A percentile compares a stretch with the other conserved stretches of the same genome.
phyloP scores from a whole-genome alignment of 441 rosid species.

The Lepidium campestre region DNA sequence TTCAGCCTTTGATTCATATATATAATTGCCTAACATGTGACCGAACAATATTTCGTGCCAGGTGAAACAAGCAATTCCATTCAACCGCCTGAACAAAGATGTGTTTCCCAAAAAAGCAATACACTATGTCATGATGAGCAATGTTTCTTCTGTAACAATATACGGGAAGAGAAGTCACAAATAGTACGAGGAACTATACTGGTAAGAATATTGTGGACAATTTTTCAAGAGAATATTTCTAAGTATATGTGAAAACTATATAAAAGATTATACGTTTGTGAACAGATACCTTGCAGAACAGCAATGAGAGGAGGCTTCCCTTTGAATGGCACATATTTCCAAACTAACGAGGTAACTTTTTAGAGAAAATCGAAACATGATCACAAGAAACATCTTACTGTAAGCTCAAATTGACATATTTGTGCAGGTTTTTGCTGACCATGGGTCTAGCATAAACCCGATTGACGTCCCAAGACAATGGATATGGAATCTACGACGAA shows the following conservation, averaged over 20 bases:
- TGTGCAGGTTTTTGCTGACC: conserved; percentile 57
- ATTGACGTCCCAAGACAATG: conserved; percentile 35
- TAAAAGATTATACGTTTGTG: background rate
- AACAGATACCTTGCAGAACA: conserved; percentile 56
- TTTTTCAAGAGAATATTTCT: background rate
- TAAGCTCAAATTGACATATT: background rate
- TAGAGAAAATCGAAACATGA: background rate
- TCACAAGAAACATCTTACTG: background rate
- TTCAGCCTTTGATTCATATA: background rate
- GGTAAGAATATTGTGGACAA: conserved; percentile 28
- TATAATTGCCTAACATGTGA: background rate
- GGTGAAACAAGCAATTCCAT: conserved; percentile 50
- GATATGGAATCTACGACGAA: conserved; percentile 36
- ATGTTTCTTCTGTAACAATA: conserved; percentile 44
- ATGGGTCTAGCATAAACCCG: conserved; percentile 43
- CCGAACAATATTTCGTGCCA: conserved; percentile 6
- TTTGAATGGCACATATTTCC: conserved; percentile 54
- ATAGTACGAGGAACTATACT: conserved; percentile 52
- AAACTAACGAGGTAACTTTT: conserved; percentile 43
- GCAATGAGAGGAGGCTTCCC: conserved; percentile 60
- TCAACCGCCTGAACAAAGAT: conserved; percentile 34
- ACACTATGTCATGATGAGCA: conserved; percentile 32
- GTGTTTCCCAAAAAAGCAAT: conserved; percentile 29
- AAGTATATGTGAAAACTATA: background rate
- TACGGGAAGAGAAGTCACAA: conserved; percentile 41